Evolutionary conservation across 2,329 filamentous ascomycete species (phyloP).

Genomic region (Ascochyta rabiei): DNA sequence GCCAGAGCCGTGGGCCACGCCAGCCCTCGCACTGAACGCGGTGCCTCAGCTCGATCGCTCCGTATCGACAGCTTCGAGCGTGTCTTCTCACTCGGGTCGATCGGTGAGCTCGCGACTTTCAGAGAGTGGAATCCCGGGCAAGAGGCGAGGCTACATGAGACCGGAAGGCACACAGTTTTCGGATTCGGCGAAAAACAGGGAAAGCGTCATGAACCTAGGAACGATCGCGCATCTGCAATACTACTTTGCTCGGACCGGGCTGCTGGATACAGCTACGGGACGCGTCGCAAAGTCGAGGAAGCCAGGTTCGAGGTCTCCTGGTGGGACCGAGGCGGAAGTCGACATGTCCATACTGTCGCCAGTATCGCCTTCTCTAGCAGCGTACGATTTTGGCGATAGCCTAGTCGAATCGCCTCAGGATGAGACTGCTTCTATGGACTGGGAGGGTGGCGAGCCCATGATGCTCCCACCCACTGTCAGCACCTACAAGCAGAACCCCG

Average conservation of each 20-base stretch:
- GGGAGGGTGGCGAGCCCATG: constrained; percentile 69
- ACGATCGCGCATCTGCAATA: constrained; percentile 98
- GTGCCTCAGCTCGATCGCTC: constrained; percentile 66
- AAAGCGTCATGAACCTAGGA: constrained; percentile 94
- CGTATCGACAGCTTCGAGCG: constrained; percentile 65
- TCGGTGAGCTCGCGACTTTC: constrained; percentile 65
- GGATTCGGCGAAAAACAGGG: constrained; percentile 83
- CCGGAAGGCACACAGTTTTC: constrained; percentile 89
- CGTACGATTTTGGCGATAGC: constrained; percentile 42
- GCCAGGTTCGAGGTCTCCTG: constrained; percentile 45
- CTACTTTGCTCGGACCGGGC: constrained; percentile 93
- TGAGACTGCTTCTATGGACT: constrained; percentile 54
- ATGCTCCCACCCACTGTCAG: constrained; percentile 97
- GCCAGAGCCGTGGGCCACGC: constrained; percentile 68
- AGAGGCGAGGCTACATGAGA: constrained; percentile 82
- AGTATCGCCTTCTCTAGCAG: constrained; percentile 25
- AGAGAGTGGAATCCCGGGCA: constrained; percentile 50
- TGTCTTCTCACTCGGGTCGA: constrained; percentile 63
- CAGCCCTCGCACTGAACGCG: constrained; percentile 67
- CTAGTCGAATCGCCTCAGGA: constrained; percentile 61
- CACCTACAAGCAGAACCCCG: constrained; percentile 88
- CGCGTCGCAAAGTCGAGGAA: constrained; percentile 75
- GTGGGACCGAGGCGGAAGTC: constrained; percentile 39
- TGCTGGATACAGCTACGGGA: constrained; percentile 91
- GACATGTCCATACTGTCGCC: constrained; percentile 37